These are phyloP conservation scores for Cajanus cajan DNA, from an alignment of 306 rosid species.

Conservation along the genomic window DNA sequence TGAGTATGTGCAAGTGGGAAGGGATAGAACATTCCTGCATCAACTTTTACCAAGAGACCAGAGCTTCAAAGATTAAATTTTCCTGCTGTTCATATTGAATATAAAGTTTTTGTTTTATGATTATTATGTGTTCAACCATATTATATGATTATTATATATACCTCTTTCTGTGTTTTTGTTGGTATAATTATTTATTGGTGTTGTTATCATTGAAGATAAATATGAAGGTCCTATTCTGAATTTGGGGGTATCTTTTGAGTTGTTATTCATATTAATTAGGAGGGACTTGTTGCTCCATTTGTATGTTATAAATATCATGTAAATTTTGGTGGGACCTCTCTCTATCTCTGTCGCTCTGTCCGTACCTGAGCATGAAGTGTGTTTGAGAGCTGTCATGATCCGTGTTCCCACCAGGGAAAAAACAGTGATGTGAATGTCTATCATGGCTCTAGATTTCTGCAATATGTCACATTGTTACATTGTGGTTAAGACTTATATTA, in stretches of 20 bases:
- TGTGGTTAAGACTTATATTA: not conserved
- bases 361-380: constrained; percentile 25
- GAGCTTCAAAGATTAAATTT: constrained; percentile 24
- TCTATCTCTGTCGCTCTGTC: constrained; percentile 30
- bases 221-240: constrained; percentile 14
- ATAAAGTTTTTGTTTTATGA: constrained; percentile 9
- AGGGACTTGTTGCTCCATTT: not conserved
- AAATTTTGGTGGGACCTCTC: constrained; percentile 29
- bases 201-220: constrained; percentile 22
- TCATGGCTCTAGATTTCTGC: not conserved
- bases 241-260: constrained; percentile 13
- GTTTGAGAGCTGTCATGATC: constrained; percentile 35
- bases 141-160: constrained; percentile 11
- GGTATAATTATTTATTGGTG: constrained; percentile 4
- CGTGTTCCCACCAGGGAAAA: constrained; percentile 24
- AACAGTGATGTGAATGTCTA: constrained; percentile 2
- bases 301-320: constrained; percentile 9
- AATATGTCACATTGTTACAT: not conserved
- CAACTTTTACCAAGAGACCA: constrained; percentile 6
- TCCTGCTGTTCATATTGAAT: constrained; percentile 31
- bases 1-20: not conserved
- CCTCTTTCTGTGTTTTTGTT: constrained; percentile 9
- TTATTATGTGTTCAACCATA: constrained; percentile 27
- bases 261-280: not conserved
- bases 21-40: not conserved